Conservation (phyloP, 1,284 basidiomycete species). For the Meripilus lineatus region DNA sequence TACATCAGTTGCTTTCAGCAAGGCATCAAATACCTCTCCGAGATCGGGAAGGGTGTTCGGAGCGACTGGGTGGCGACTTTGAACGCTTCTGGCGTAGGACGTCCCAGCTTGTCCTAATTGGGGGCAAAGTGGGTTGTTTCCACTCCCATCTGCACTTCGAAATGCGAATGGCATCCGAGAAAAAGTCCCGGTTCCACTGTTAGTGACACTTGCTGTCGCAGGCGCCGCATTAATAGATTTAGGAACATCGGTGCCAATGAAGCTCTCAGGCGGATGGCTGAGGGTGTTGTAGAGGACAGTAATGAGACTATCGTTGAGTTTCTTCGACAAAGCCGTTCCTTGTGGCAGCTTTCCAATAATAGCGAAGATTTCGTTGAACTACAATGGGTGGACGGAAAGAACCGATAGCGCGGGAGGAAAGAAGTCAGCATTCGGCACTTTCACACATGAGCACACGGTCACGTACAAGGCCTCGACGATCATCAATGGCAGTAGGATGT, state of each 20-base stretch:
- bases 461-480: conserved; percentile 49
- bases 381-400: not conserved
- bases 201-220: not conserved
- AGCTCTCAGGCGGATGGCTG: conserved; percentile 67
- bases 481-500: conserved; percentile 54
- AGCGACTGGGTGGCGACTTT: conserved; percentile 43
- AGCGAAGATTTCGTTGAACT: conserved; percentile 67
- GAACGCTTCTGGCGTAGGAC: conserved; percentile 72
- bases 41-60: conserved; percentile 56
- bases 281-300: conserved; percentile 70
- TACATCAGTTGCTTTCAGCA: conserved; percentile 49
- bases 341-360: conserved; percentile 58
- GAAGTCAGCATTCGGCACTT: not conserved
- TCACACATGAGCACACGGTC: not conserved
- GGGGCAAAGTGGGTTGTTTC: conserved; percentile 69
- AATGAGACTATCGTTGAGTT: conserved; percentile 51
- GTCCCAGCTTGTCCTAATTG: conserved; percentile 70
- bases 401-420: no score
- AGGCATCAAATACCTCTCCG: conserved; percentile 65
- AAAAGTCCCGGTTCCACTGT: not conserved
- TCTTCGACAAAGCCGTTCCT: conserved; percentile 36
- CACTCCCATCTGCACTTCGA: conserved; percentile 68
- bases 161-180: conserved; percentile 25
- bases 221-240: not conserved
- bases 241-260: conserved; percentile 36